Base-by-base conservation (phyloP, 805 yeast genomes). In the Ogataea zsoltii region DNA sequence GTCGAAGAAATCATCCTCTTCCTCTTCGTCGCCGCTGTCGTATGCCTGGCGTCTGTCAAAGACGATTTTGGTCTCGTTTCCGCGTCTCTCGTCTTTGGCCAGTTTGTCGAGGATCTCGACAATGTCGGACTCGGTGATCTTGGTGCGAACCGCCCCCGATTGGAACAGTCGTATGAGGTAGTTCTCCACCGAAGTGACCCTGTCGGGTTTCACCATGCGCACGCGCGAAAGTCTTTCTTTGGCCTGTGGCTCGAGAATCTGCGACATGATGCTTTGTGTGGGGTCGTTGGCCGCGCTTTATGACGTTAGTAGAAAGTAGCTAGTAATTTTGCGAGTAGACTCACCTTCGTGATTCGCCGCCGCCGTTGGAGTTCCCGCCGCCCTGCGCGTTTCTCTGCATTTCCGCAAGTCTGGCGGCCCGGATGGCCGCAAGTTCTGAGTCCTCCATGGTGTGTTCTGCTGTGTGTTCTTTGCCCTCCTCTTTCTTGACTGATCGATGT, bases 321-420 rank as follows among this genome's bases (percentile, higher is more conserved):
- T 9, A 26, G 31, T 25, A 18, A 28, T 15, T 19, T 15, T 10
- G 15, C 14, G 25, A 6, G 25, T 21, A 21, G 2, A 6, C 40
- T 37, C 21, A 37, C 40, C 40, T 37, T 18, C 32, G 40, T 11
- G 19, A 4, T 16, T 44, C 42, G 13, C 26, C 44, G 16, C 40
- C 39, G n/a, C 46, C 33, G 14, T 30, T 33, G 15, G 53, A 17
- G 18, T 44, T 35, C 7, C 39, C 38, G 1, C 60, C 56, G 15
- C 63, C 61, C 33, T 76, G 77, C 1, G 77, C 65, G 49, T 74
- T 75, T 50, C 76, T 72, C 63, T 87, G 95, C 50, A 92, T 71
- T 66, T 92, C 96, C 18, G 85, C 83, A 56, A 92, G 67, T 54
- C 98, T 79, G n/a, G 97, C 97, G 36, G 88, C 89, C 56, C 98